phyloP scores from a whole-genome alignment of 2,329 filamentous ascomycete species.

The Calcarisporium arbuscula region DNA sequence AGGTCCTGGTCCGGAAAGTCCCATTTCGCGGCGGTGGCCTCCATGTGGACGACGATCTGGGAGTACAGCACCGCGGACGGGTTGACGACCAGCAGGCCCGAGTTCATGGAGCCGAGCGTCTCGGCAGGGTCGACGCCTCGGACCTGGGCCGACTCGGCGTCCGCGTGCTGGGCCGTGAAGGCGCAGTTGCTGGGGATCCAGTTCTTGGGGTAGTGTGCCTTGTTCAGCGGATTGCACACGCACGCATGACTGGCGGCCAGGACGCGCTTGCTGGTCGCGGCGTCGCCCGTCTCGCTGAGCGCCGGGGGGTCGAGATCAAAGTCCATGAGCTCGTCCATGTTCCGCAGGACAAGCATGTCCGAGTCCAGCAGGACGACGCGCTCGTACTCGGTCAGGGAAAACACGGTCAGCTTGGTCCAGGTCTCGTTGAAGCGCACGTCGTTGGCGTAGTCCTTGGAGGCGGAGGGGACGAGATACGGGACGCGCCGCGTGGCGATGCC shows the following conservation, averaged over 20 bases:
- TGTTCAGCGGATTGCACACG: conserved; percentile 75
- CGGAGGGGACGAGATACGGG: conserved; percentile 63
- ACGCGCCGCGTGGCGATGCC: conserved; percentile 65
- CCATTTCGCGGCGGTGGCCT: conserved; percentile 38
- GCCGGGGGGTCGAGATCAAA: conserved; percentile 55
- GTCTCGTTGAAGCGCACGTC: conserved; percentile 85
- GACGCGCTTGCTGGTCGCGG: conserved; percentile 45
- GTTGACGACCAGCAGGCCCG: conserved; percentile 51
- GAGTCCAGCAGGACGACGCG: conserved; percentile 80
- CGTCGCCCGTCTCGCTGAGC: conserved; percentile 15
- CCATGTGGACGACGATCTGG: conserved; percentile 46
- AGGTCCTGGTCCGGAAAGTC: conserved; percentile 56
- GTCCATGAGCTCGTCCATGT: conserved; percentile 95
- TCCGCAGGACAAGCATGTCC: conserved; percentile 76
- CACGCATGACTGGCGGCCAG: conserved; percentile 83
- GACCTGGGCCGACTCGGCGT: conserved; percentile 40
- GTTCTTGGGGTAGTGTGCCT: conserved; percentile 68
- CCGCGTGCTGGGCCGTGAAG: conserved; percentile 47
- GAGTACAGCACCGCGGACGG: conserved; percentile 41
- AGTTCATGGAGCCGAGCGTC: conserved; percentile 39
- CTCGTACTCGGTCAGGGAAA: conserved; percentile 68
- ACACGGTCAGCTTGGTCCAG: conserved; percentile 82
- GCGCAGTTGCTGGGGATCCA: conserved; percentile 57
- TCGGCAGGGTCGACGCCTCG: conserved; percentile 41
- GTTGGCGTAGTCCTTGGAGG: conserved; percentile 60